Base-by-base conservation (phyloP, 1,284 basidiomycete genomes). In the Pseudozyma sp. region DNA sequence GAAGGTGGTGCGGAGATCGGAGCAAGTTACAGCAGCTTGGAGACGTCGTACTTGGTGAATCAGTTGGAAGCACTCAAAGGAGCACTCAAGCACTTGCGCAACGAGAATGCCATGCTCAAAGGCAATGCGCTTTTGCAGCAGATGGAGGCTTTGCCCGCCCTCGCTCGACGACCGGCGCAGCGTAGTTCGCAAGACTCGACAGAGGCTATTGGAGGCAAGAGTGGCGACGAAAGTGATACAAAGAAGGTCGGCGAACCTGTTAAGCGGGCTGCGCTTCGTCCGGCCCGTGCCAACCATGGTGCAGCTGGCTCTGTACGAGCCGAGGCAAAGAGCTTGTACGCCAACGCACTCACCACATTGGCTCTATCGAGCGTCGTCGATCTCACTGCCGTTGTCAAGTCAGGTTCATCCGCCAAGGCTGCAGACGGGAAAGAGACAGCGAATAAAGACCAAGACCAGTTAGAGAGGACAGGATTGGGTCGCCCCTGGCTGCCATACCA, bases 51-150 rank as follows among this genome's bases (percentile, higher is more conserved):
- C 38, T 65, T 83, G 21, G 52, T 76, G 36, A 73, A 77, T 21
- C 84, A 96, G 91, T 90, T 98, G 78, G 93, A 96, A 56, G 92
- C 92, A n/a, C 89, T 98, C 18, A 91, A 93, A 47, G 91, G 91
- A 3, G 94, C 94, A 0, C 90, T 99, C 31, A 90, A 92, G 34
- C 96, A 92, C 89, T 87, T 99, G 34, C 90, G 95, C 18, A 90
- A 89, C 40, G 96, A 99, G 85, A 99, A 99, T 85, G 90, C 92
- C 1, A 92, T 92, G 83, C 90, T 99, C 85, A 95, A 93, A 83
- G 92, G 93, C 2, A 91, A 93, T 82, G 93, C 94, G 80, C 88
- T 97, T 0, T 89, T 95, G 72, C 89, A 89, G 60, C 92, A 94
- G 78, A 90, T 98, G 61, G 89, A 92, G 70, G 85, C 89, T 3